These are phyloP conservation scores for Cystobasidium tubakii DNA, from an alignment of 768 basidiomycete genomes.

Conservation along the genomic window DNA sequence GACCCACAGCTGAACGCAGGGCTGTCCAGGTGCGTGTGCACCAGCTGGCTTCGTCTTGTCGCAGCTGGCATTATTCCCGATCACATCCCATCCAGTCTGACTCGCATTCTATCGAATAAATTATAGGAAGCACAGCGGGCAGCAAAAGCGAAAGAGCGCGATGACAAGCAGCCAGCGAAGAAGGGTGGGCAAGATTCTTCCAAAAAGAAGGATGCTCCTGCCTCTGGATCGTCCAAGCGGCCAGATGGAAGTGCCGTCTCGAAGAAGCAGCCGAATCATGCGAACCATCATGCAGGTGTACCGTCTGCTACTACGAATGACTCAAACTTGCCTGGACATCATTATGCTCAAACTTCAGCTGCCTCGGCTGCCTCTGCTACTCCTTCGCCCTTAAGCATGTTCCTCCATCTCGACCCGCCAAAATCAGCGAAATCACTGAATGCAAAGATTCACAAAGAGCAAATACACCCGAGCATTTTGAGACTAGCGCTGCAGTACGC, in stretches of 20 bases:
- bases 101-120: not conserved
- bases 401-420: constrained; percentile 45
- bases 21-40: constrained; percentile 17
- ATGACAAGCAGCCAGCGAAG: constrained; percentile 9
- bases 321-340: not conserved
- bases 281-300: not conserved
- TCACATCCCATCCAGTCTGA: not conserved
- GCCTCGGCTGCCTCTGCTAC: not conserved
- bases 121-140: constrained; percentile 25
- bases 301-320: not conserved
- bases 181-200: not conserved
- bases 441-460: constrained; percentile 74
- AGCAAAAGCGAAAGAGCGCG: constrained; percentile 29
- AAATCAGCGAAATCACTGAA: constrained; percentile 56
- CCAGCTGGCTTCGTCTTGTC: not conserved
- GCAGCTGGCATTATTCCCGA: not conserved
- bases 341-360: constrained; percentile 12
- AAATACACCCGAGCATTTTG: constrained; percentile 83
- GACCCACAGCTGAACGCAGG: constrained; percentile 14
- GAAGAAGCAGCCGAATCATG: not conserved
- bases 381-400: constrained; percentile 37
- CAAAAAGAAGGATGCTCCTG: not conserved
- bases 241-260: not conserved
- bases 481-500: constrained; percentile 83
- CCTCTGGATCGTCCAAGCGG: not conserved